Conservation (phyloP, 2,329 filamentous ascomycete species). For the Aspergillus vadensis region DNA sequence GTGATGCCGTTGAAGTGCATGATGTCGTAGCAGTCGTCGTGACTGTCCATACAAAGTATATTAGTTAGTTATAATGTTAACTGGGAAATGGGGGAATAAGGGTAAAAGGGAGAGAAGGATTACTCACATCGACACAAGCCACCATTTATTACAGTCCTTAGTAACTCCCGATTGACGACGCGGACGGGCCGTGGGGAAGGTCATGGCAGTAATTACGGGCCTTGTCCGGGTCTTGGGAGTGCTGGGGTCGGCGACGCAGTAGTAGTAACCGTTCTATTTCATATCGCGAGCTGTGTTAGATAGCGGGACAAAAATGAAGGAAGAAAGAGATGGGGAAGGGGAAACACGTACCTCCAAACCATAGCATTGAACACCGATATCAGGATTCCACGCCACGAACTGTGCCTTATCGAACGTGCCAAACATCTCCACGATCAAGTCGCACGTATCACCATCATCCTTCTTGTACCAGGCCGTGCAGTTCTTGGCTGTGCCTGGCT, state of each 20-base stretch:
- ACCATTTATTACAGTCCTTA: conserved; percentile 4
- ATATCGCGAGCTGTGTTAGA: background rate
- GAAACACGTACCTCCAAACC: background rate
- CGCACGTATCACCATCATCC: conserved; percentile 11
- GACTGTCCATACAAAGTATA: background rate
- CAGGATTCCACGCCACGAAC: conserved; percentile 16
- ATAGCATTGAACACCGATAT: background rate
- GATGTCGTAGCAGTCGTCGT: conserved; percentile 8
- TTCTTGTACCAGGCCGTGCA: conserved; percentile 13
- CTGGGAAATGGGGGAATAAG: background rate
- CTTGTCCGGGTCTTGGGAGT: conserved; percentile 11
- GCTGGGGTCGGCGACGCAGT: conserved; percentile 11
- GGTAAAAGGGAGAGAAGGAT: background rate
- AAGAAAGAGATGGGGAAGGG: background rate
- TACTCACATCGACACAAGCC: conserved; percentile 2
- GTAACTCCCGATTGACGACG: conserved; percentile 4
- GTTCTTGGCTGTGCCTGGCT: conserved; percentile 1
- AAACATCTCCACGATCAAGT: conserved; percentile 10
- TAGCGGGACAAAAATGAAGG: too few relatives aligned
- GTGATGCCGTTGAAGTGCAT: conserved; percentile 1
- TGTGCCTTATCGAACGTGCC: conserved; percentile 12
- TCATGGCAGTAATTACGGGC: background rate
- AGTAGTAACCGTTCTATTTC: conserved; percentile 3
- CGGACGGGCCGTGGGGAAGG: background rate
- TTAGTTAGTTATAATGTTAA: background rate